Evolutionary conservation across 2,329 filamentous ascomycete species (phyloP).

Genomic region (Aspergillus pseudonomiae): DNA sequence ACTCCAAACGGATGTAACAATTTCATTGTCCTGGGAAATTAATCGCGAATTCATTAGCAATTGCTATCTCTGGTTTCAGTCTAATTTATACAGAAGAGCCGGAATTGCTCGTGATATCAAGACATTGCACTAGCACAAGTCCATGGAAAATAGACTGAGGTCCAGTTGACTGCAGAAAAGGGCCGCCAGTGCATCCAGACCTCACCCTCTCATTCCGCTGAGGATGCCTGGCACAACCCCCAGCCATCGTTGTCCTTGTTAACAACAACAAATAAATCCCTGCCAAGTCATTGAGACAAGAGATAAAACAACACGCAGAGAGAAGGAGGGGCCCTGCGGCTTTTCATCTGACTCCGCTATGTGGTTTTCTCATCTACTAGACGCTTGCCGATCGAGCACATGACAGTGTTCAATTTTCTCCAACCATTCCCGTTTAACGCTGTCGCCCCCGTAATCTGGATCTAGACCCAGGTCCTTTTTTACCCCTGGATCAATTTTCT

Average conservation of each 20-base stretch:
- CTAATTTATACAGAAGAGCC: neutral
- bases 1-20: neutral
- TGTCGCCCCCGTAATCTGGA: neutral
- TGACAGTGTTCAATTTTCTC: slow-evolving; percentile 25
- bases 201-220: neutral
- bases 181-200: neutral
- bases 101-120: neutral
- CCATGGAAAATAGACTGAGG: neutral
- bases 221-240: neutral
- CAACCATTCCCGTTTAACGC: slow-evolving; percentile 14
- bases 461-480: slow-evolving; percentile 18
- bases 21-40: neutral
- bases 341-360: slow-evolving; percentile 12
- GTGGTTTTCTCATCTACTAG: slow-evolving; percentile 7
- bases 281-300: slow-evolving; percentile 6
- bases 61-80: neutral
- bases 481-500: slow-evolving; percentile 16
- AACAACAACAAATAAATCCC: slow-evolving; percentile 10
- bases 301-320: slow-evolving; percentile 5
- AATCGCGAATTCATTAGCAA: neutral
- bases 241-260: neutral
- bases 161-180: neutral
- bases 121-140: neutral
- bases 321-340: slow-evolving; percentile 18
- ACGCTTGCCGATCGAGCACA: slow-evolving; percentile 23